Evolutionary conservation across 2,329 filamentous ascomycete species (phyloP).

Genomic region (Alternaria gansuensis): DNA sequence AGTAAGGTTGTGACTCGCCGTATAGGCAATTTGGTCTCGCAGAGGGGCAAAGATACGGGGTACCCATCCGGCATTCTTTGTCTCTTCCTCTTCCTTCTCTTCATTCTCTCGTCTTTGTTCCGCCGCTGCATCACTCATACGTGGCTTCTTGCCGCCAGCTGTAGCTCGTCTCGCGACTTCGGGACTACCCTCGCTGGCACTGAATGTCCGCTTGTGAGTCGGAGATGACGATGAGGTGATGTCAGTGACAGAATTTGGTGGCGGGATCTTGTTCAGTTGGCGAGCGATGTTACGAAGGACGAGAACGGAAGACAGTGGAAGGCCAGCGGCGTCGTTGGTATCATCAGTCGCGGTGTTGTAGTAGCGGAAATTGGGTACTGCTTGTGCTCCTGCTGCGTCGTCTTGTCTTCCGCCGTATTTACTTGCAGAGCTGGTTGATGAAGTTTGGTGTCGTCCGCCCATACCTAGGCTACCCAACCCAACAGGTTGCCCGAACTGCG

Average conservation of each 20-base stretch:
- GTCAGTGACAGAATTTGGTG: conserved; percentile 35
- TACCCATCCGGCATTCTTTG: conserved; percentile 68
- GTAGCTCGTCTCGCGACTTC: conserved; percentile 37
- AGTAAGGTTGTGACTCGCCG: conserved; percentile 71
- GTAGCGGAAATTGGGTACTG: conserved; percentile 48
- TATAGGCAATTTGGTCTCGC: conserved; percentile 70
- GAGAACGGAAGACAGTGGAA: conserved; percentile 79
- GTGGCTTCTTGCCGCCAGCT: conserved; percentile 56
- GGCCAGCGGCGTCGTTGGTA: conserved; percentile 70
- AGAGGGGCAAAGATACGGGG: conserved; percentile 73
- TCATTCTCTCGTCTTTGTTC: conserved; percentile 44
- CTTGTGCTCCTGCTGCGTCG: conserved; percentile 25
- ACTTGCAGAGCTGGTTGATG: conserved; percentile 28
- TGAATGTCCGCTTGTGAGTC: conserved; percentile 43
- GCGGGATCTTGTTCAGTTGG: conserved; percentile 52
- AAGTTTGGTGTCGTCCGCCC: conserved; percentile 31
- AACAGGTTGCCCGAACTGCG: conserved; percentile 44
- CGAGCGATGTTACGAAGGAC: conserved; percentile 80
- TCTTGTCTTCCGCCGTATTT: conserved; percentile 36
- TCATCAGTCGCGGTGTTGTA: conserved; percentile 62
- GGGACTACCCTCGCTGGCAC: conserved; percentile 41
- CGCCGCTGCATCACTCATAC: conserved; percentile 44
- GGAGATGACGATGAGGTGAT: conserved; percentile 39
- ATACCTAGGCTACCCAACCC: conserved; percentile 43
- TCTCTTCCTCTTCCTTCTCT: conserved; percentile 58